Evolutionary conservation across 2,329 filamentous ascomycete genomes (phyloP), one percentile per base, ranked within the genome.

Genomic region (Penicillium sp.): DNA sequence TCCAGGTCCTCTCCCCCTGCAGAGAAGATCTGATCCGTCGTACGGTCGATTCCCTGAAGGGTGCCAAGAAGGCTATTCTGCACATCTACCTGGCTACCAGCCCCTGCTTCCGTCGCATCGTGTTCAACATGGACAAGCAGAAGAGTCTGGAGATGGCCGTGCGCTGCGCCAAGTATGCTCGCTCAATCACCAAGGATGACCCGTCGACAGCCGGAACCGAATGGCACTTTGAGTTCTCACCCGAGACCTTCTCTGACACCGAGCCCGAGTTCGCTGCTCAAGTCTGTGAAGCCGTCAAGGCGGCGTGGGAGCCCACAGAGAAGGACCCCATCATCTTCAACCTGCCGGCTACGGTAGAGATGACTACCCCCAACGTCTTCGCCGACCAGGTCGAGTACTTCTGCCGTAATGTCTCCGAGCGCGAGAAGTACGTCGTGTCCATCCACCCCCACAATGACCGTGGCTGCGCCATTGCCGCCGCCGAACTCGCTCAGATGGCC

Each of bases 321-420:
- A 81, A 88, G 68, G 84, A 82, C 60, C 87, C 85, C 42, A 88
- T 98, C 69, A 95, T 98, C 66, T 93, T 98, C 78, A 97, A 97
- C 74, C 78, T 98, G 45, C 91, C 93, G 0, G 91, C 93, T 2
- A 98, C 93, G 0, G 91, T 97, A 32, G 93, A 98, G 73, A 84
- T 96, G 83, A 74, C 88, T 1, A 96, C 93, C 1, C 90, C 90
- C 31, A 98, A 98, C 67, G 80, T 96, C 42, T 98, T 93, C 67
- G 93, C 93, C 43, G 93, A 98, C 65, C 86, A 94, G 73, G 87
- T 98, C 54, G 93, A 98, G 69, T 95, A 88, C 73, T 98, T 98
- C 71, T 95, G 88, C 75, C 81, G 77, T 45, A 78, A 91, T 66
- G 89, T 97, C 64, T 78, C 79, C 0, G 86, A 95, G 69, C 78